Conservation (phyloP, 139 green algal genomes). For the Chlamydomonas eustigma region DNA sequence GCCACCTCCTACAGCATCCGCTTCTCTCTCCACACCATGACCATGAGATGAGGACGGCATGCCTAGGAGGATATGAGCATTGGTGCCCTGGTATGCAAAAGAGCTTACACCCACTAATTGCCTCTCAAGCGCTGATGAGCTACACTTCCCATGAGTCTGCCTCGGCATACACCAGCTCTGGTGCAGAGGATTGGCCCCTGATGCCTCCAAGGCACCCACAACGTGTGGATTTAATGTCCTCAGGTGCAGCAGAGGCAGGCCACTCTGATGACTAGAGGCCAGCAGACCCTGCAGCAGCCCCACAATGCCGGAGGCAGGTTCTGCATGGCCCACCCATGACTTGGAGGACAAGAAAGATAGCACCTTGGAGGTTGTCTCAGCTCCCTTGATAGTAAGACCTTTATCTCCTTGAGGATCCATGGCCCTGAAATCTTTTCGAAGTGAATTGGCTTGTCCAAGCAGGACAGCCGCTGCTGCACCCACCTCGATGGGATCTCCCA, state of each 20-base stretch:
- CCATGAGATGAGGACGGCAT: too few species aligned
- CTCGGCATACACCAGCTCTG: slow-evolving; percentile 14
- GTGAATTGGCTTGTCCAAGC: slow-evolving; percentile 15
- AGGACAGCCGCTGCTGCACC: slow-evolving; percentile 40
- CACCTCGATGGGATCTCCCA: slow-evolving; percentile 85
- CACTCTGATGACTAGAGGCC: slow-evolving; percentile 3
- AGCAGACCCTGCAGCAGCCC: slow-evolving; percentile 44
- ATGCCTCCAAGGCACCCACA: not conserved
- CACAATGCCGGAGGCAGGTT: slow-evolving; percentile 59
- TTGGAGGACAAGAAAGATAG: slow-evolving; percentile 49
- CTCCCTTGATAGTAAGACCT: slow-evolving; percentile 2
- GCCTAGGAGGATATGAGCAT: slow-evolving; percentile 61
- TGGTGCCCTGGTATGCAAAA: slow-evolving; percentile 59
- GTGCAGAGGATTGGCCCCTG: not conserved
- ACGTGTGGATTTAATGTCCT: slow-evolving; percentile 60
- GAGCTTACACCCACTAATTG: slow-evolving; percentile 12
- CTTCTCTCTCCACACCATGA: too few species aligned
- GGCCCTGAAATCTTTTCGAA: slow-evolving; percentile 20
- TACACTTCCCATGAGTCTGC: not conserved
- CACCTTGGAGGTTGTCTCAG: not conserved
- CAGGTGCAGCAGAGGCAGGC: slow-evolving; percentile 50
- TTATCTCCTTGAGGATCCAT: slow-evolving; percentile 32
- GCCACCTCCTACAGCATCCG: too few species aligned
- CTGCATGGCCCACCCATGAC: slow-evolving; percentile 64
- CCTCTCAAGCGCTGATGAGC: slow-evolving; percentile 28